These are phyloP conservation scores for Suillus alpinus DNA, from an alignment of 768 basidiomycete genomes.

Conservation along the genomic window DNA sequence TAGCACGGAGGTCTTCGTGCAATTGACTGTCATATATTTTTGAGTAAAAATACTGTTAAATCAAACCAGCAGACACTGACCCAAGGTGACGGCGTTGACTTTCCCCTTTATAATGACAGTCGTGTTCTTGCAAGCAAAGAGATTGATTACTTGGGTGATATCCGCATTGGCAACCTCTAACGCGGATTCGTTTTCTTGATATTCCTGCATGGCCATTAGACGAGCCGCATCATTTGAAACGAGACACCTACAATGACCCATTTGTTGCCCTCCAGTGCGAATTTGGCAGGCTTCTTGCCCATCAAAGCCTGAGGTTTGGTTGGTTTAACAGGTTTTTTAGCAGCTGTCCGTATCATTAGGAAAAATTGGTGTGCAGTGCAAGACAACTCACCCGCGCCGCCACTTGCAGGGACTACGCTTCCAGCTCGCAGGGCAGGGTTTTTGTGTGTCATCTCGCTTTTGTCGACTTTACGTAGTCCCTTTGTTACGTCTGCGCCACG, in stretches of 20 bases:
- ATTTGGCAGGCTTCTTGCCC: conserved; percentile 91
- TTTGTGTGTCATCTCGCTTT: conserved; percentile 98
- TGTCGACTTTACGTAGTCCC: conserved; percentile 89
- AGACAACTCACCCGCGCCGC: conserved; percentile 29
- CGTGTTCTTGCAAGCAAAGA: conserved; percentile 87
- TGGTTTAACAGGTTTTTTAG: conserved; percentile 74
- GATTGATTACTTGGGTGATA: conserved; percentile 79
- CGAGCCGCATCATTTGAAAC: background rate
- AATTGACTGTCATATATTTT: conserved; percentile 60
- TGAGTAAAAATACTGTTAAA: conserved; percentile 1
- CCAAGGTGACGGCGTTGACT: conserved; percentile 87
- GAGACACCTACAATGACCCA: conserved; percentile 76
- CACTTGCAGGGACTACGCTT: conserved; percentile 44
- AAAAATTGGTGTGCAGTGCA: conserved; percentile 17
- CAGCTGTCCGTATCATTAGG: conserved; percentile 20
- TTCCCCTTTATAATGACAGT: conserved; percentile 88
- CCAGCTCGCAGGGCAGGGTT: conserved; percentile 79
- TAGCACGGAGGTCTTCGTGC: conserved; percentile 81
- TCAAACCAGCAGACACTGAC: conserved; percentile 39
- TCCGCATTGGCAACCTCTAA: conserved; percentile 75
- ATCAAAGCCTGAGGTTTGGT: conserved; percentile 79
- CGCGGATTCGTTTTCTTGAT: conserved; percentile 76
- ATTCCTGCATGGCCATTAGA: conserved; percentile 57
- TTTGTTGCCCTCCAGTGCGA: conserved; percentile 86
- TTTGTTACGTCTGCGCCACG: conserved; percentile 88